Evolutionary conservation across 306 rosid genomes (phyloP), one percentile per base, ranked within the genome.

Genomic region (Begonia fuchsioides): DNA sequence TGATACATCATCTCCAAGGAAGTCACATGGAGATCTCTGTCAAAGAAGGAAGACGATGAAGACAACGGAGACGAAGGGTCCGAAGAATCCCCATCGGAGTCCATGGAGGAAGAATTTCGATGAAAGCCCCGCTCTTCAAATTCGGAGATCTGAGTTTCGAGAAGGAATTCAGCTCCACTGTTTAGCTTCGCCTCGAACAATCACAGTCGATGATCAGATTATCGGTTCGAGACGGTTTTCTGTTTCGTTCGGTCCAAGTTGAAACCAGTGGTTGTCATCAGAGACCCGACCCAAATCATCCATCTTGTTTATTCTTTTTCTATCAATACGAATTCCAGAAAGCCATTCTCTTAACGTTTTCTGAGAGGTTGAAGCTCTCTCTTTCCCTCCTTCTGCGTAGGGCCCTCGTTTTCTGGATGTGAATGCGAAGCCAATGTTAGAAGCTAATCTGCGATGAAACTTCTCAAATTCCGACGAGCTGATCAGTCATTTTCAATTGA

Each of bases 301-400:
- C 32, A 1, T 20, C 32, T 20, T 20, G 32, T 20, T 20, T 20
- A 20, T 20, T 20, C 32, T 20, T 20, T 20, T 20, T 41, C 11
- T 41, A 12, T 41, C 44, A 0, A 1, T 41, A 7, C 32, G 32
- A 65, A 61, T 61, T 71, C 38, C 62, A 50, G 69, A 75, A 72
- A 57, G 51, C 82, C 13, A 64, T 83, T 11, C 70, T 79, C 41
- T 62, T 79, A 20, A 64, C 87, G 4, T 76, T 74, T 70, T 80
- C 95, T 6, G 77, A 84, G 70, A 81, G 83, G 56, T 90, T 90
- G 92, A 85, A 79, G 95, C 78, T 48, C 26, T 46, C 45, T 17
- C 51, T 57, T 52, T 43, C 45, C 15, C 46, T 53, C 54, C 65
- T 49, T 43, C 32, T 93, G 61, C 87, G 93, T 13, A 75, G 71